These are phyloP conservation scores for Tricharina praecox DNA, from an alignment of 495 filamentous ascomycete species.

Conservation along the genomic window DNA sequence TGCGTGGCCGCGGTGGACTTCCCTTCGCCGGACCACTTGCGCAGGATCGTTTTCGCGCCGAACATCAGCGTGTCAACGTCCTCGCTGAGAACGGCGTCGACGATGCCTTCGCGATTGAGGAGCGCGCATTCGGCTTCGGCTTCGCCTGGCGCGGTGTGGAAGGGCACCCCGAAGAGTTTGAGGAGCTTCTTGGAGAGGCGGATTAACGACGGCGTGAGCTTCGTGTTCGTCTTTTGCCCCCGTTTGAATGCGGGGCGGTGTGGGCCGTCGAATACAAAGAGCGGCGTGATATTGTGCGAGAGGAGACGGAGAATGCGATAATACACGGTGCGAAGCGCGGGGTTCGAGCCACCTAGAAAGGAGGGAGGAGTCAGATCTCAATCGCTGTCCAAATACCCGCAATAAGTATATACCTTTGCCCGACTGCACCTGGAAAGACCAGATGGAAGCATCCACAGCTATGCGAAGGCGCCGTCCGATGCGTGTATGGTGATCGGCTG, in stretches of 20 bases:
- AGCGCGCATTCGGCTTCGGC: constrained; percentile 93
- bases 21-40: constrained; percentile 50
- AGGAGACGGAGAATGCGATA: constrained; percentile 78
- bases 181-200: constrained; percentile 58
- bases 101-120: constrained; percentile 64
- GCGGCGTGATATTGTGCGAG: constrained; percentile 59
- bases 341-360: constrained; percentile 58
- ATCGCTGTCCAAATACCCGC: background rate
- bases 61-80: constrained; percentile 99
- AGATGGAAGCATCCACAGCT: constrained; percentile 91
- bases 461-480: constrained; percentile 60
- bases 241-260: constrained; percentile 85
- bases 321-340: constrained; percentile 80
- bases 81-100: constrained; percentile 90
- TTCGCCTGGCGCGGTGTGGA: constrained; percentile 81
- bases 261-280: constrained; percentile 91
- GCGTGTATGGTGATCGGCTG: constrained; percentile 53
- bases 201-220: constrained; percentile 36
- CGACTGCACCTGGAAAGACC: constrained; percentile 86
- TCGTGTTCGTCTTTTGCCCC: constrained; percentile 42
- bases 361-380: constrained; percentile 2
- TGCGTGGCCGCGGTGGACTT: constrained; percentile 57
- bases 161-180: constrained; percentile 65
- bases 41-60: constrained; percentile 57
- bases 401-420: constrained; percentile 39